Conservation (phyloP, 495 filamentous ascomycete species). For the Cryomyces antarcticus region DNA sequence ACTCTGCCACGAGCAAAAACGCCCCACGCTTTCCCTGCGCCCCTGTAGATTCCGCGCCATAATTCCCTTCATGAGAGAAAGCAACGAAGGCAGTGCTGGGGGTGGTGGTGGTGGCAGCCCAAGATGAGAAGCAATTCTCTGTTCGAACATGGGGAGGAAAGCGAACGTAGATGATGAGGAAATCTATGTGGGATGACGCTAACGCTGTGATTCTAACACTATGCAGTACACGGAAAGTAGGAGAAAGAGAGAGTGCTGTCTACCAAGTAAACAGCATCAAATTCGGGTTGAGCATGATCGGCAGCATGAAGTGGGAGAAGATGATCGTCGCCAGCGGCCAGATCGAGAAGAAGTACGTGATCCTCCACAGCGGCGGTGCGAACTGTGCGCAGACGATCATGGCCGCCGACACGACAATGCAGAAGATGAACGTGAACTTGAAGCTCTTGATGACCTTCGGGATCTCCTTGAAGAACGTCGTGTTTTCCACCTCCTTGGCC, state of each 20-base stretch:
- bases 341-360: conserved; percentile 34
- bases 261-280: conserved; percentile 50
- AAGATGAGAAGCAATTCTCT: no score
- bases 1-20: no score
- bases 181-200: no score
- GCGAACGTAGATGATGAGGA: no score
- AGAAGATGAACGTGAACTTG: conserved; percentile 38
- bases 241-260: not conserved
- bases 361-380: conserved; percentile 33
- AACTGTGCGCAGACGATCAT: conserved; percentile 26
- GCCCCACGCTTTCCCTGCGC: no score
- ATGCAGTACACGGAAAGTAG: no score
- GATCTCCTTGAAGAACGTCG: conserved; percentile 39
- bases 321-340: conserved; percentile 35
- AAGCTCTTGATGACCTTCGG: conserved; percentile 33
- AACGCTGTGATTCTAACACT: no score
- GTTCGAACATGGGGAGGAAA: no score
- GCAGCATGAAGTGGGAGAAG: conserved; percentile 34
- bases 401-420: conserved; percentile 21
- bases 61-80: no score
- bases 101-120: no score
- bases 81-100: no score
- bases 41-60: no score
- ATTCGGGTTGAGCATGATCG: conserved; percentile 40
- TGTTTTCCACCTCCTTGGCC: conserved; percentile 37